These are phyloP conservation scores for Candida silvatica DNA, from an alignment of 805 yeast genomes.

Conservation along the genomic window DNA sequence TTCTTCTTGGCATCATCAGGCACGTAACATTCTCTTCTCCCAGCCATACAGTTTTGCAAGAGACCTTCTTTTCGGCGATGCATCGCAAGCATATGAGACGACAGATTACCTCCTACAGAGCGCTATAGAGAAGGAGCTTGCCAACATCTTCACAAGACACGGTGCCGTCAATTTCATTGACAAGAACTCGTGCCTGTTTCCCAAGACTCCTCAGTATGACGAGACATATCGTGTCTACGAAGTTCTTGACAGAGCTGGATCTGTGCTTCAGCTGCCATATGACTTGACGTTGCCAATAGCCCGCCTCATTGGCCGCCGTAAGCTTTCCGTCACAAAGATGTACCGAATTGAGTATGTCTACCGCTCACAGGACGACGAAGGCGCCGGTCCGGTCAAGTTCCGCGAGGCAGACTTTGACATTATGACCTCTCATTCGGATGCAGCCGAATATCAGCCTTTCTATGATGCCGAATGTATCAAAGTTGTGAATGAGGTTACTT, in stretches of 20 bases:
- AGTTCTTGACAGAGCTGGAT: constrained; percentile 77
- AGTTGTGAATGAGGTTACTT: constrained; percentile 67
- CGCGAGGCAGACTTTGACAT: constrained; percentile 86
- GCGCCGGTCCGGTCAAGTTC: constrained; percentile 69
- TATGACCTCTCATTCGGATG: constrained; percentile 31
- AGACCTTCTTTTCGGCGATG: constrained; percentile 72
- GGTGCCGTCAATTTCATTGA: constrained; percentile 73
- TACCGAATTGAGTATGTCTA: constrained; percentile 77
- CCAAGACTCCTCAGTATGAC: constrained; percentile 66
- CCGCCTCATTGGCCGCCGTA: constrained; percentile 62
- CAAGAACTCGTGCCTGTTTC: constrained; percentile 63
- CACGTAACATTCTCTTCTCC: constrained; percentile 74
- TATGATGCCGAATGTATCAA: constrained; percentile 87
- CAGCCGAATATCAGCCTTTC: constrained; percentile 30
- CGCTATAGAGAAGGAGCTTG: constrained; percentile 52
- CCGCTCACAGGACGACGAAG: constrained; percentile 50
- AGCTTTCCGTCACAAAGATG: constrained; percentile 45
- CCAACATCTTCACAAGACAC: constrained; percentile 61
- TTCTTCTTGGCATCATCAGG: constrained; percentile 92
- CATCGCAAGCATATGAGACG: constrained; percentile 14
- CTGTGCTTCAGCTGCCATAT: constrained; percentile 81
- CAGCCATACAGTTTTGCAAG: constrained; percentile 81
- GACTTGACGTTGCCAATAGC: constrained; percentile 91
- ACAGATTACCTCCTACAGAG: constrained; percentile 50
- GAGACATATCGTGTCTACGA: constrained; percentile 64